Conservation (phyloP, 148 eudicot species). For the Camellia sinensis region DNA sequence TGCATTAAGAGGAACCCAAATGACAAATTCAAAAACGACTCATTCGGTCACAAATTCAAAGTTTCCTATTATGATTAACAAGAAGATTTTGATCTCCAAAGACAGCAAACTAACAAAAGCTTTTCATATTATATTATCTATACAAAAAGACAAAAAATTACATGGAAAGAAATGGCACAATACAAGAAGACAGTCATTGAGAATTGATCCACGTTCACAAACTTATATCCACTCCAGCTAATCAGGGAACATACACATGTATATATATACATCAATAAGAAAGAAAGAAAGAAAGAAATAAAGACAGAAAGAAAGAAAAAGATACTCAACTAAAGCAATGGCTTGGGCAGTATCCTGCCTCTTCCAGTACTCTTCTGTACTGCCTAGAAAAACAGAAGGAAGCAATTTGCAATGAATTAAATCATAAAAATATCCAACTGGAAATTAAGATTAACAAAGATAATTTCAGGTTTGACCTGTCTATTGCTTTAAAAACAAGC, state of each 20-base stretch:
- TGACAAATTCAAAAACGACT: background rate
- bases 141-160: background rate
- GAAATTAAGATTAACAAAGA: background rate
- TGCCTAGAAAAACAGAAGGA: slow-evolving; percentile 29
- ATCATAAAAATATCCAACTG: slow-evolving; percentile 13
- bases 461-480: background rate
- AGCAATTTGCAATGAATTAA: background rate
- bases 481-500: too few relatives aligned
- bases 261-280: background rate
- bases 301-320: background rate
- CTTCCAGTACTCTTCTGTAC: slow-evolving; percentile 57
- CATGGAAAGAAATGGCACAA: background rate
- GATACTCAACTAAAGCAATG: slow-evolving; percentile 58
- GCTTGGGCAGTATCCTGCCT: slow-evolving; percentile 70
- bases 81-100: background rate
- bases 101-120: background rate
- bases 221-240: background rate
- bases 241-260: background rate
- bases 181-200: background rate
- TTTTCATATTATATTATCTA: background rate
- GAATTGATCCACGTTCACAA: background rate
- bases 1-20: too few relatives aligned
- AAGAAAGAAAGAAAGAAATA: too few relatives aligned
- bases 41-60: background rate
- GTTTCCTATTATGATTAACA: background rate